phyloP scores from a whole-genome alignment of 495 filamentous ascomycete genomes.

The Symbiotaphrina buchneri region DNA sequence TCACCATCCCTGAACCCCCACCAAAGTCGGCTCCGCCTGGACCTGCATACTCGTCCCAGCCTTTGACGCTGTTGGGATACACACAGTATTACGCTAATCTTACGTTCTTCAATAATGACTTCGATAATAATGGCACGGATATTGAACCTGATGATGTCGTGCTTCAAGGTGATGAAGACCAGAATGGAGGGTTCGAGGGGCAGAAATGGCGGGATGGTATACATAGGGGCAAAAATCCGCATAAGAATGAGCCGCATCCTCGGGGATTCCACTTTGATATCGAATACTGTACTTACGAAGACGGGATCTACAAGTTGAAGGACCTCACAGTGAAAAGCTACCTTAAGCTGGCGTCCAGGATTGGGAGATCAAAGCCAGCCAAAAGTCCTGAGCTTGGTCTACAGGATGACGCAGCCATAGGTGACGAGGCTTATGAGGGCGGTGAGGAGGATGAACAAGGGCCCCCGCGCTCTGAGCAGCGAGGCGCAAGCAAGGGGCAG shows the following conservation, averaged over 20 bases:
- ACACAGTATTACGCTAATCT: conserved; percentile 90
- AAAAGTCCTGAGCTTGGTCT: no score
- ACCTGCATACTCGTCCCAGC: conserved; percentile 77
- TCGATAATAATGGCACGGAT: conserved; percentile 8
- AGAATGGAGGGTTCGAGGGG: conserved; percentile 6
- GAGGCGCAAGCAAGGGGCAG: conserved; percentile 5
- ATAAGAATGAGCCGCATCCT: conserved; percentile 17
- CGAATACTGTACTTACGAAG: conserved; percentile 65
- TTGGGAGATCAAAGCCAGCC: conserved; percentile 33
- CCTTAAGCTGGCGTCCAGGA: conserved; percentile 53
- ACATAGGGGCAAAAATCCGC: conserved; percentile 23
- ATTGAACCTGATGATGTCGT: background rate
- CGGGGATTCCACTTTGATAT: conserved; percentile 51
- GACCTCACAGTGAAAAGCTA: conserved; percentile 76
- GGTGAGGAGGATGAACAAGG: conserved; percentile 7
- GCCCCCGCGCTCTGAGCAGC: conserved; percentile 7
- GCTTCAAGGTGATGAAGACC: conserved; percentile 5
- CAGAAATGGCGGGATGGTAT: conserved; percentile 29
- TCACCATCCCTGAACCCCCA: conserved; percentile 48
- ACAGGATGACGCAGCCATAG: conserved; percentile 9
- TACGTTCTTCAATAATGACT: conserved; percentile 58
- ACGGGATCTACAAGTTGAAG: conserved; percentile 47
- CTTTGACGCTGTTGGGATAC: conserved; percentile 51
- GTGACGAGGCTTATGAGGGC: conserved; percentile 8
- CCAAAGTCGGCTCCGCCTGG: conserved; percentile 49